These are phyloP conservation scores for Solanum medicagineum DNA, from an alignment of 257 asterid genomes.

Conservation along the genomic window DNA sequence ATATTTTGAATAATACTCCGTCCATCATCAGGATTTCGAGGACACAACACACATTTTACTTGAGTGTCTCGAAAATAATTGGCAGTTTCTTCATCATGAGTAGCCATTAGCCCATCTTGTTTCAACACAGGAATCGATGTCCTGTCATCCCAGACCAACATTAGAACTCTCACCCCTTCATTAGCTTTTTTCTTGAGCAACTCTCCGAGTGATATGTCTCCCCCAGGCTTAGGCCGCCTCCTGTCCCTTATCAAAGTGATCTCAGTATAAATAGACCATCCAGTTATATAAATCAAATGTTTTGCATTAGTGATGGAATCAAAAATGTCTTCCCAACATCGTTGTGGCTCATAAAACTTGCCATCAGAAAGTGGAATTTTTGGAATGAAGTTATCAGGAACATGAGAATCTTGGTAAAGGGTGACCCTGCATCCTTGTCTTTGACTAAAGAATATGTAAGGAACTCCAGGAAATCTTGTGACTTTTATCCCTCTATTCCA, in stretches of 20 bases:
- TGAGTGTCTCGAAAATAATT: neutral
- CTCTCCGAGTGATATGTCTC: conserved; percentile 1
- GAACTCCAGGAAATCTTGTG: conserved; percentile 19
- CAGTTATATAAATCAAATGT: conserved; percentile 3
- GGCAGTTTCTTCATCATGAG: conserved; percentile 3
- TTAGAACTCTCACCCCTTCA: conserved; percentile 10
- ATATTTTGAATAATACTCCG: neutral
- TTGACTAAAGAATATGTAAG: conserved; percentile 2
- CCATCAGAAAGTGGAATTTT: neutral
- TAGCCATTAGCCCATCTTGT: conserved; percentile 2
- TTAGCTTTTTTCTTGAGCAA: conserved; percentile 1
- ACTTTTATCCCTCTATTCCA: conserved; percentile 19
- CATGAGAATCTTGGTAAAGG: conserved; percentile 1
- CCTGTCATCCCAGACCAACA: conserved; percentile 1
- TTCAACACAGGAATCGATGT: neutral
- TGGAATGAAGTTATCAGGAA: neutral
- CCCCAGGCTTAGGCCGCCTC: conserved; percentile 4
- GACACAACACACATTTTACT: conserved; percentile 9
- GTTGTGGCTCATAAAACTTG: neutral
- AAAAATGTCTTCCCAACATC: conserved; percentile 5
- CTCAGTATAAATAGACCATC: conserved; percentile 1
- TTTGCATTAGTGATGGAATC: neutral
- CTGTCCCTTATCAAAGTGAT: conserved; percentile 3
- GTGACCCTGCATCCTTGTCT: neutral
- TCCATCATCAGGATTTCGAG: conserved; percentile 9